These are phyloP conservation scores for Meredithiella fracta DNA, from an alignment of 2,329 filamentous ascomycete species.

Conservation along the genomic window DNA sequence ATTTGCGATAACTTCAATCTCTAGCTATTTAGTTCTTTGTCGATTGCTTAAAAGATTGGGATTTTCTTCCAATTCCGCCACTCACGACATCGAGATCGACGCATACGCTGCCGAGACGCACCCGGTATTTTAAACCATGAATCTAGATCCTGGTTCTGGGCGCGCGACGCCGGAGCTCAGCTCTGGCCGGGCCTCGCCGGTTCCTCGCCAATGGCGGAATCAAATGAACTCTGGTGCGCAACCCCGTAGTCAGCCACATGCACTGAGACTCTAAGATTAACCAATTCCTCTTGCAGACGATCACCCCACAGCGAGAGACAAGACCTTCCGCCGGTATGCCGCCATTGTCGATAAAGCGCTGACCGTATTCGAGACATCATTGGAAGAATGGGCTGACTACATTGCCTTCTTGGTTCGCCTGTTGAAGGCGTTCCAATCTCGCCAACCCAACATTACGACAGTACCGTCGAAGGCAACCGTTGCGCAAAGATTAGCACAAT, in stretches of 20 bases:
- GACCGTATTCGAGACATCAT: conserved; percentile 73
- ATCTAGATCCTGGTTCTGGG: conserved; percentile 20
- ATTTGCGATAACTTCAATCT: not conserved
- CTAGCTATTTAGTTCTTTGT: too few relatives aligned
- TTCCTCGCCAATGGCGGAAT: conserved; percentile 59
- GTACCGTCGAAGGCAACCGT: conserved; percentile 72
- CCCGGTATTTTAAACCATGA: conserved; percentile 1
- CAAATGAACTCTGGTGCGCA: conserved; percentile 58
- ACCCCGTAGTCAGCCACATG: conserved; percentile 6
- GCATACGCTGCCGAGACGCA: not conserved
- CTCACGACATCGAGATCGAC: not conserved
- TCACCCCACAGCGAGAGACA: conserved; percentile 37
- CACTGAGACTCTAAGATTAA: conserved; percentile 3
- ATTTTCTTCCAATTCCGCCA: not conserved
- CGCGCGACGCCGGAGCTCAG: conserved; percentile 56
- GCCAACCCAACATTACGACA: conserved; percentile 51
- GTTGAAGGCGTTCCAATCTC: conserved; percentile 81
- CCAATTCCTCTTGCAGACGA: conserved; percentile 30
- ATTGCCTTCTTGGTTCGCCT: conserved; percentile 89
- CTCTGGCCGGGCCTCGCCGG: conserved; percentile 66
- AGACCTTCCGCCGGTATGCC: conserved; percentile 74
- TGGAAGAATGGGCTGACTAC: conserved; percentile 99
- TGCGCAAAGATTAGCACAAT: conserved; percentile 85
- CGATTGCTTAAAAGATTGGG: not conserved
- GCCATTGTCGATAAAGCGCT: conserved; percentile 74